Evolutionary conservation across 2,329 filamentous ascomycete genomes (phyloP).

Genomic region (Epicoccum sorghinum): DNA sequence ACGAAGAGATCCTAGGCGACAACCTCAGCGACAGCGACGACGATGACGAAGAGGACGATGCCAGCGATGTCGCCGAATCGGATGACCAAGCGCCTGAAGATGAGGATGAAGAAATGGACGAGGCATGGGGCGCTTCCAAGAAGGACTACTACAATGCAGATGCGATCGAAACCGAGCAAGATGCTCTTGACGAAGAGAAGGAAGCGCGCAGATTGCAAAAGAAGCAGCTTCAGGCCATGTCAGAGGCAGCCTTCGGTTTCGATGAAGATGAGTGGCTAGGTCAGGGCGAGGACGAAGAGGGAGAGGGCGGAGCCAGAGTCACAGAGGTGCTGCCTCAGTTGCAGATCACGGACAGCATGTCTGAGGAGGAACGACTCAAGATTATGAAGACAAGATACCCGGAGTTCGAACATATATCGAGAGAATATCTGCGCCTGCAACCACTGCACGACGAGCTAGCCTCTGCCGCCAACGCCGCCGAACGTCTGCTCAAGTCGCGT

Average conservation of each 20-base stretch:
- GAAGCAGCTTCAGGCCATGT: conserved; percentile 88
- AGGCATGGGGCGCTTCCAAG: conserved; percentile 85
- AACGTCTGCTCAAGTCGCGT: conserved; percentile 47
- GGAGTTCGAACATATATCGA: conserved; percentile 85
- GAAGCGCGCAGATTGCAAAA: conserved; percentile 88
- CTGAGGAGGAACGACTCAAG: conserved; percentile 72
- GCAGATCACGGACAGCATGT: conserved; percentile 81
- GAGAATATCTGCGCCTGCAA: conserved; percentile 78
- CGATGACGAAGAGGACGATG: conserved; percentile 43
- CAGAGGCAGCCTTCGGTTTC: conserved; percentile 90
- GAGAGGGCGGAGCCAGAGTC: conserved; percentile 62
- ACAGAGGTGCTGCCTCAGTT: conserved; percentile 86
- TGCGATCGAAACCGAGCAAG: conserved; percentile 69
- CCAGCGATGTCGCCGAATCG: conserved; percentile 40
- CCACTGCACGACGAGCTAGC: conserved; percentile 64
- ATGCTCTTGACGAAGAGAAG: conserved; percentile 87
- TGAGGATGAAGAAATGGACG: conserved; percentile 63
- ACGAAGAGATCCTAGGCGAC: conserved; percentile 67
- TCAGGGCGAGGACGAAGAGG: conserved; percentile 54
- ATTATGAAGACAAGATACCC: conserved; percentile 84
- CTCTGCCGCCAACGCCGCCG: conserved; percentile 63
- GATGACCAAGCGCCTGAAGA: conserved; percentile 55
- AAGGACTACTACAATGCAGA: conserved; percentile 95
- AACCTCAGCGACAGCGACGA: conserved; percentile 57
- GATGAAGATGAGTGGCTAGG: conserved; percentile 86